Base-by-base conservation (phyloP, 78 protist species). In the Planoprotostelium fungivorum region DNA sequence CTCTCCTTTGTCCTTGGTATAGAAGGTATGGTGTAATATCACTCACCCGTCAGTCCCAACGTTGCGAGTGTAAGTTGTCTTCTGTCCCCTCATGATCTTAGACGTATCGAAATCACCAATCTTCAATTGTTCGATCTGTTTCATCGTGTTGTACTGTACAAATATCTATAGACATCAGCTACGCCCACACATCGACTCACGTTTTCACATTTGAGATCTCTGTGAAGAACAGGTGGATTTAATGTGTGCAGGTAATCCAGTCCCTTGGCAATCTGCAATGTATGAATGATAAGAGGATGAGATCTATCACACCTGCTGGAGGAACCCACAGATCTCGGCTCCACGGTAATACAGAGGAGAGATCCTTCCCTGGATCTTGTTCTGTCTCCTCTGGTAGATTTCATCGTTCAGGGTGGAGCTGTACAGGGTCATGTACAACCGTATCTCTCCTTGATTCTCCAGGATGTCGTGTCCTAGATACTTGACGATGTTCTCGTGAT, bases 401-500 rank as follows among this genome's bases (percentile, higher is more conserved):
- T 89, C 87, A 63, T 92, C 94, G 5, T 92, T 92, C 28, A 92
- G 88, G 1, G 94, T 89, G 29, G 83, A 87, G 34, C 91, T 89
- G 35, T 92, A 92, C 36, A 38, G 86, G 38, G 89, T 89, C 91
- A 92, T 92, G 83, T 89, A 92, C 38, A 92, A 29, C 94, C 94
- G 86, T 1, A 92, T 25, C 34, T 89, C 87, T 5, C 88, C 89
- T 16, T 88, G 91, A 84, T 85, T 36, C 10, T n/a, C 34, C 10
- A 89, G 87, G 34, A 92, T n/a, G n/a, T 91, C 73, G 28, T 92
- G 94, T n/a, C 94, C 94, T 0, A 92, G 86, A 63, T 92, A 92
- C 88, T 92, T 92, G 0, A 91, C 94, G 83, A 92, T 92, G 84
- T 92, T 92, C 29, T 37, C 90, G 16, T 92, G 89, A 36, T 28